These are phyloP conservation scores for Oxyria digyna DNA, from an alignment of 148 eudicot species.

Conservation along the genomic window DNA sequence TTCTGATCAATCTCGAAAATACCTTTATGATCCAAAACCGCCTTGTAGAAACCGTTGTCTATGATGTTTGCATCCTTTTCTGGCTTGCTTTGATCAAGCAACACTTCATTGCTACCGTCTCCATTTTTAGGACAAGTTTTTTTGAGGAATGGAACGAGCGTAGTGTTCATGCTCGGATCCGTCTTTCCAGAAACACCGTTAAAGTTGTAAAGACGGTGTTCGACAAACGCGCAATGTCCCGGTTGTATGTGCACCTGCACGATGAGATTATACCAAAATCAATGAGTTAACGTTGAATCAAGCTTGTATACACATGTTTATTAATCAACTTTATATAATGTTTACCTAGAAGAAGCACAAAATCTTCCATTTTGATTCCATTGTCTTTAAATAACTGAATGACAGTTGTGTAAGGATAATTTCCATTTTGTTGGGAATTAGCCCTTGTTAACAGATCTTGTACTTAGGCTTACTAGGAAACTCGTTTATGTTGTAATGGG, in stretches of 20 bases:
- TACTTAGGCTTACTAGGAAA: too few species aligned
- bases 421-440: too few species aligned
- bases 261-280: not conserved
- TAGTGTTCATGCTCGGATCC: not conserved
- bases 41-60: conserved; percentile 42
- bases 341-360: conserved; percentile 32
- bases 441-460: too few species aligned
- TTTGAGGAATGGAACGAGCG: not conserved
- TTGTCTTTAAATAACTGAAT: conserved; percentile 23
- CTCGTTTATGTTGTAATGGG: too few species aligned
- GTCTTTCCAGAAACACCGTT: not conserved
- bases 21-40: conserved; percentile 22
- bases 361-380: conserved; percentile 23
- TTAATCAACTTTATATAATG: not conserved
- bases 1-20: conserved; percentile 42
- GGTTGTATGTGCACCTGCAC: not conserved
- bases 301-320: not conserved
- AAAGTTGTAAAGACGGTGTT: not conserved
- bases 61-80: conserved; percentile 21
- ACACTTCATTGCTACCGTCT: conserved; percentile 13
- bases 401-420: too few species aligned
- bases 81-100: conserved; percentile 26
- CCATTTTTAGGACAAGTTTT: not conserved
- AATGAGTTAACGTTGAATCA: not conserved
- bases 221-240: not conserved